Evolutionary conservation across 257 asterid species (phyloP), one percentile per base, ranked within the genome.

Genomic region (Plantago major): DNA sequence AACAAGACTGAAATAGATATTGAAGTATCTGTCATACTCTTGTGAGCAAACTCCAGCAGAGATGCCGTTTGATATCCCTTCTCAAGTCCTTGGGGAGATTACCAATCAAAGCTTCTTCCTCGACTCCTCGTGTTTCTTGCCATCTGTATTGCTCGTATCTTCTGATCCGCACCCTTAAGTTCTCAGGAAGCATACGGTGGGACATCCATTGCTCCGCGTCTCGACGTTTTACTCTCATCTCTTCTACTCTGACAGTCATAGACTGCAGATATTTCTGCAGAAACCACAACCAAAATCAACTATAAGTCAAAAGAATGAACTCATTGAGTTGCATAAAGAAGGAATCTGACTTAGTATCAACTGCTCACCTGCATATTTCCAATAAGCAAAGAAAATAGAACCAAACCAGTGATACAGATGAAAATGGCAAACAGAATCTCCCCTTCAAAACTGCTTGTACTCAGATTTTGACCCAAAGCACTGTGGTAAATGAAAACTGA

Each of bases 121-220:
- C 76, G 10, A 85, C 94, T 0, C 94, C 94, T 70, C 88, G 74
- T 46, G 81, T 85, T 68, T 81, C 79, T 69, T 81, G 87, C 94
- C 94, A 85, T 67, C 73, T 75, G 68, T 76, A 69, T 12, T 79
- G 84, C 37, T 76, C 75, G 33, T 79, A 70, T 46, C 76, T 63
- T 38, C 81, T 66, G 30, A 79, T 71, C 18, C 81, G 73, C 11
- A 9, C 70, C 50, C 73, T 62, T 16, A 79, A 58, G 3, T 60
- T 22, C 62, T 72, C 81, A 1, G 81, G 84, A 55, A 75, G 81
- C 81, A 75, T 62, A 45, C 78, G 81, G 51, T 79, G 84, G 38
- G 81, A 51, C 84, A 75, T 79, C 84, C 81, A 75, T 3, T 73
- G 81, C 74, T 79, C 79, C 3, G 74, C 74, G 16, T 75, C 84